Evolutionary conservation across 1,139 yeast genomes (phyloP).

Genomic region (Sugiyamaella novakii): DNA sequence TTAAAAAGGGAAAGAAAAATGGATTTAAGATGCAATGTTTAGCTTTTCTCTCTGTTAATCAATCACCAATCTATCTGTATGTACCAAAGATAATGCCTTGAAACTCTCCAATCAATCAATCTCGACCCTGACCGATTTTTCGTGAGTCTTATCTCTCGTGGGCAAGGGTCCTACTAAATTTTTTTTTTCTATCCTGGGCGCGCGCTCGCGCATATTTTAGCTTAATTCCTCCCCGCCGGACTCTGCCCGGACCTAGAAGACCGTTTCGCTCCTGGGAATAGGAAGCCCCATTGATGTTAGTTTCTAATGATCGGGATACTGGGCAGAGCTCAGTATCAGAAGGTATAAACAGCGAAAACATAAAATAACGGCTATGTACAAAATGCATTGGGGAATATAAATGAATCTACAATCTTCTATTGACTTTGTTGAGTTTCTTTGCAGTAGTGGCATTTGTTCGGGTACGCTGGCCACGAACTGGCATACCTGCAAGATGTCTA

Average conservation of each 20-base stretch:
- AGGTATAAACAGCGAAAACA: neutral
- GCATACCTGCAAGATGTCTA: conserved; percentile 77
- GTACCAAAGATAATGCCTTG: neutral
- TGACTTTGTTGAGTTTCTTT: conserved; percentile 74
- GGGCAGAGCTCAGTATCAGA: conserved; percentile 4
- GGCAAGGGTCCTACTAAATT: conserved; percentile 8
- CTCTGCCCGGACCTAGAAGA: neutral
- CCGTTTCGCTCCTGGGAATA: too few relatives aligned
- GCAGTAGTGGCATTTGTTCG: conserved; percentile 91
- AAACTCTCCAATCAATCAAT: conserved; percentile 1
- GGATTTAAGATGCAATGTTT: neutral
- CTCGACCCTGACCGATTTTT: conserved; percentile 2
- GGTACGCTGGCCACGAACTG: conserved; percentile 94
- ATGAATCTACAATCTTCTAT: conserved; percentile 54
- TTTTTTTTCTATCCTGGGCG: conserved; percentile 2
- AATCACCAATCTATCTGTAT: too few relatives aligned
- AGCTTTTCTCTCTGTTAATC: too few relatives aligned
- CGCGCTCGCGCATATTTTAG: too few relatives aligned
- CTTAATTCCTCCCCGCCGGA: too few relatives aligned
- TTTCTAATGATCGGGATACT: too few relatives aligned
- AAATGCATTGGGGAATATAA: conserved; percentile 5
- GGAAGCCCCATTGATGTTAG: too few relatives aligned
- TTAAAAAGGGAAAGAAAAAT: neutral
- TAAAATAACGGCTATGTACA: conserved; percentile 7
- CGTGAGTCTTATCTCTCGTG: conserved; percentile 15